Evolutionary conservation across 1,284 basidiomycete genomes (phyloP).

Genomic region (Sanghuangporus sanghuang): DNA sequence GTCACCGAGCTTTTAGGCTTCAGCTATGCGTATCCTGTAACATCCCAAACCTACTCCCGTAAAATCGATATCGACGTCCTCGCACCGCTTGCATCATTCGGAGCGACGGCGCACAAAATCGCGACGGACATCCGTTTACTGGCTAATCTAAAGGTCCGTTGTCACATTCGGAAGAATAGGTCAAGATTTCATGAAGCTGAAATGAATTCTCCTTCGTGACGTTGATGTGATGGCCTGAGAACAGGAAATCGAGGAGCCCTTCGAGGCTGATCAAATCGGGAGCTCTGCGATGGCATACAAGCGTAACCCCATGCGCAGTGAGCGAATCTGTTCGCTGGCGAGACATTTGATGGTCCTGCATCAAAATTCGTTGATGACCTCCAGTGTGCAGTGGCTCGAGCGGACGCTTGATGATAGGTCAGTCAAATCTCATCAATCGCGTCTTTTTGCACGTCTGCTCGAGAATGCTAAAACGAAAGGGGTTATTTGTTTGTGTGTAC

Average conservation of each 20-base stretch:
- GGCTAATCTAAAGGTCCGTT: constrained; percentile 80
- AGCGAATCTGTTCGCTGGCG: constrained; percentile 93
- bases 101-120: constrained; percentile 96
- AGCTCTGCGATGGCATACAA: constrained; percentile 99
- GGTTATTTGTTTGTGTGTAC: constrained; percentile 12
- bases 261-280: constrained; percentile 99
- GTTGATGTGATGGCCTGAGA: not conserved
- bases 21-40: constrained; percentile 93
- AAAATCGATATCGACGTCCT: constrained; percentile 97
- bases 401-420: constrained; percentile 91
- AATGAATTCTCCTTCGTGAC: not conserved
- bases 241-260: constrained; percentile 96
- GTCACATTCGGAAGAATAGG: not conserved
- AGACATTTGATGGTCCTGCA: constrained; percentile 91
- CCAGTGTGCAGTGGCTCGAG: constrained; percentile 94
- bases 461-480: not conserved
- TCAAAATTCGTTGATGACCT: constrained; percentile 91
- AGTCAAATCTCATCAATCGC: constrained; percentile 14
- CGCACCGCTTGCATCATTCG: constrained; percentile 84
- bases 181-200: not conserved
- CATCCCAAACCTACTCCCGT: constrained; percentile 97
- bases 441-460: not conserved
- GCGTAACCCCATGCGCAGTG: constrained; percentile 98
- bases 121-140: constrained; percentile 92
- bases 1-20: constrained; percentile 93